Base-by-base conservation (phyloP, 306 rosid genomes). In the Acmispon strigosus region DNA sequence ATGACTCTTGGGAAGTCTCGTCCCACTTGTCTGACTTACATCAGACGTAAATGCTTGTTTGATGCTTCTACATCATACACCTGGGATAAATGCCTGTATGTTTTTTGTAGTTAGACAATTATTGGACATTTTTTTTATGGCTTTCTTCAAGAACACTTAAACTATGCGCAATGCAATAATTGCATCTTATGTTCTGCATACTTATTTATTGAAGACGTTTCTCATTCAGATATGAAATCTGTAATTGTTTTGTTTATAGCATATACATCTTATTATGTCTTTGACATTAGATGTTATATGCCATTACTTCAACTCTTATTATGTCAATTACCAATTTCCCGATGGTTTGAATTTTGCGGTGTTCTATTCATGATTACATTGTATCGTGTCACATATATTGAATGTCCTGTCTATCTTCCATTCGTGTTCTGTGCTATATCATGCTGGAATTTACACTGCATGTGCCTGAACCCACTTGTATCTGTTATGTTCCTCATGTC, bases 381-480 rank as follows among this genome's bases (percentile, higher is more conserved):
- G 18, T 39, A 57, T 76, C 58, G 45, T 58, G 22, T 41, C 55
- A 50, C 18, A 20, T 53, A 69, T 12, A 42, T 13, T 44, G 37
- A 24, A 43, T 32, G 57, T 52, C 42, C 42, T 29, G n/a, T 49
- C 7, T 32, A 55, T 45, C 56, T 56, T 55, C 47, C 19, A 62
- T 47, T 62, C 54, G 16, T 62, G 63, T 37, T 61, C 53, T 13
- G 15, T 79, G 70, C 16, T 55, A 62, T 65, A 58, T 70, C 45
- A 48, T 74, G 13, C 22, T 6, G 22, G 70, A 42, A 22, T 54
- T 18, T 68, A 34, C 57, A 19, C 51, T 52, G 27, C 53, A 39
- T 8, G 43, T 47, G 14, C 39, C 27, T 6, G 37, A 45, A 45
- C 44, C 60, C 39, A 22, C 24, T 17, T 65, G 37, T 70, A 47